A percentile compares a stretch with the other conserved stretches of the same genome.
phyloP scores from a whole-genome alignment of 1,284 basidiomycete genomes.

The Papiliotrema fonsecae region DNA sequence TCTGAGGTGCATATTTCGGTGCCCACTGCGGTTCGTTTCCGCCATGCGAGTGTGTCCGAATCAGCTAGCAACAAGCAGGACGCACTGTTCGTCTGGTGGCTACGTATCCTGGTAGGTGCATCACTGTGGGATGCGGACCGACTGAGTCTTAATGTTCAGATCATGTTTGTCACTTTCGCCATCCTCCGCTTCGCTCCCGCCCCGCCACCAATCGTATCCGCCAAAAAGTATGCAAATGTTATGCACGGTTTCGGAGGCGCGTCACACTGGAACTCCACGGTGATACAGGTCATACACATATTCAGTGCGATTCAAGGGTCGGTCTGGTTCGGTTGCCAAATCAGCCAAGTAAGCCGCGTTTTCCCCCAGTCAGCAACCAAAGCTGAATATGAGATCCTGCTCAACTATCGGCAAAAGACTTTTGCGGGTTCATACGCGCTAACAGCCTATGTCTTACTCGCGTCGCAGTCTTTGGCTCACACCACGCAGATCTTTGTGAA shows the following conservation, averaged over 20 bases:
- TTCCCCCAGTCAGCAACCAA: background rate
- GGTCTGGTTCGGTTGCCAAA: background rate
- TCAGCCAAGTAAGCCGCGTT: slow-evolving; percentile 2
- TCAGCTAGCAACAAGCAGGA: background rate
- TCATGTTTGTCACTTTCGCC: background rate
- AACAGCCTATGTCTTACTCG: background rate
- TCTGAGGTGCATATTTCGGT: background rate
- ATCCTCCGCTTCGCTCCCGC: background rate
- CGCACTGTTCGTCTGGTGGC: background rate
- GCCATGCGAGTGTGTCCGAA: background rate
- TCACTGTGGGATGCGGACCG: background rate
- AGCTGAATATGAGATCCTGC: background rate
- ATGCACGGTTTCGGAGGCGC: slow-evolving; percentile 3
- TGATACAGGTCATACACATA: background rate
- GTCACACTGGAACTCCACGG: background rate
- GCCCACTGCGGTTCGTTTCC: slow-evolving; percentile 1
- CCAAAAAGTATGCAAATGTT: background rate
- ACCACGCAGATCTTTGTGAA: slow-evolving; percentile 1
- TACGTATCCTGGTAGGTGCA: background rate
- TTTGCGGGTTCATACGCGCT: background rate
- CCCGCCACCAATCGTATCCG: slow-evolving; percentile 1
- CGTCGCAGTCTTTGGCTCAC: slow-evolving; percentile 1
- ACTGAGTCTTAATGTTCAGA: background rate
- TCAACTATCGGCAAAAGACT: background rate
- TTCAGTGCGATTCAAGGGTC: background rate